Percentiles rank a stretch among this genome's conserved stretches.
These are phyloP conservation scores for Phanerochaete carnosa DNA, from an alignment of 768 basidiomycete genomes.

Conservation along the genomic window DNA sequence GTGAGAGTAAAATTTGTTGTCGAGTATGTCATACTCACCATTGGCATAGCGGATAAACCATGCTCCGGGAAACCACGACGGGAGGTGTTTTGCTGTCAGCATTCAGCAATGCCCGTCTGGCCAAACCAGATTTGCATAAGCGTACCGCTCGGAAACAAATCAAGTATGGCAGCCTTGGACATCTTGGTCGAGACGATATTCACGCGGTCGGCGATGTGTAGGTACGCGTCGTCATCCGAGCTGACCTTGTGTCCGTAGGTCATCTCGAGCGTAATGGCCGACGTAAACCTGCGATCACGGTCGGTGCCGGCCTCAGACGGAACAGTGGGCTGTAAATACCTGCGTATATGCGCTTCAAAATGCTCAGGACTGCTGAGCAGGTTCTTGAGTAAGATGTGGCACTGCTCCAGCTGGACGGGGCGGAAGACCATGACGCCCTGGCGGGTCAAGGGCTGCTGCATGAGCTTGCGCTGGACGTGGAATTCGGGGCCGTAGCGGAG, in stretches of 20 bases:
- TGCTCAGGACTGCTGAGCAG: conserved; percentile 25
- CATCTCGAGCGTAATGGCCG: conserved; percentile 28
- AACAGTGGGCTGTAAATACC: neutral
- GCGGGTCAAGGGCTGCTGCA: conserved; percentile 2
- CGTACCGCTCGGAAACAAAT: neutral
- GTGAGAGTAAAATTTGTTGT: neutral
- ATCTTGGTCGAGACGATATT: neutral
- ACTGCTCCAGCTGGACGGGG: conserved; percentile 24
- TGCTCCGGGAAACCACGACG: conserved; percentile 13
- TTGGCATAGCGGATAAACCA: conserved; percentile 3
- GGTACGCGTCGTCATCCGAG: conserved; percentile 28
- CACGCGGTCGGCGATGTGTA: conserved; percentile 22
- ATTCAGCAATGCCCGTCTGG: neutral
- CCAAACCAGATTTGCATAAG: neutral
- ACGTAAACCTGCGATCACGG: conserved; percentile 19
- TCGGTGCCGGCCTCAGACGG: too few relatives aligned
- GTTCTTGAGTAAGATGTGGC: conserved; percentile 20
- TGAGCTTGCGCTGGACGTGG: conserved; percentile 13
- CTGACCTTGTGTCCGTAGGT: conserved; percentile 30
- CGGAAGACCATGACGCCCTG: conserved; percentile 15
- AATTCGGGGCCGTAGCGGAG: conserved; percentile 17
- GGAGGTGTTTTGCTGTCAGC: neutral
- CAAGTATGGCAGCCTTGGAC: neutral
- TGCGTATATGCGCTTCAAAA: conserved; percentile 13
- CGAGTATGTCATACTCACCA: neutral